phyloP scores from a whole-genome alignment of 2,329 filamentous ascomycete species.

The Pestalotiopsis sp. region DNA sequence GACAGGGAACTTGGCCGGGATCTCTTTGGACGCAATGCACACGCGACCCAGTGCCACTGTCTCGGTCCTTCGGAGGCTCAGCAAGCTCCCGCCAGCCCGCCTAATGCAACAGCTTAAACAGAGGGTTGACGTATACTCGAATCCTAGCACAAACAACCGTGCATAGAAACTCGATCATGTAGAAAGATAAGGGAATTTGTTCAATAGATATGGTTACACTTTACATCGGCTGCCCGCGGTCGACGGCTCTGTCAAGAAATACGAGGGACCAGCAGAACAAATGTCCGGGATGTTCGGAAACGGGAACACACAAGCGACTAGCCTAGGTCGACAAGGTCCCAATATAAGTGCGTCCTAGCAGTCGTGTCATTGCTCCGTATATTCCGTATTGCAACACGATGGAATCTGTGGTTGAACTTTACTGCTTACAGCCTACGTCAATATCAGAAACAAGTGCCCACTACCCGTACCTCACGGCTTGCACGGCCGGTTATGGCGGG shows the following conservation, averaged over 20 bases:
- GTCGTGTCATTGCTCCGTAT: too few species aligned
- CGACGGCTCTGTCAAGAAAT: too few species aligned
- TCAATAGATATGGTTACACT: too few species aligned
- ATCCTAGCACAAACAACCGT: neutral
- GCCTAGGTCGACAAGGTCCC: too few species aligned
- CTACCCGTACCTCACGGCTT: neutral
- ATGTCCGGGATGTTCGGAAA: too few species aligned
- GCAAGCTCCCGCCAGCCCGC: neutral
- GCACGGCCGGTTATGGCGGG: neutral
- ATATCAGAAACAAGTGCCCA: neutral
- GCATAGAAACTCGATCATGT: neutral
- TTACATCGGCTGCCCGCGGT: too few species aligned
- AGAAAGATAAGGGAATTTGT: too few species aligned
- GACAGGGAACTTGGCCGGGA: slow-evolving; percentile 5
- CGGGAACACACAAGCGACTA: too few species aligned
- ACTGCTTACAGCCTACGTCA: neutral
- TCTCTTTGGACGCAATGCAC: neutral
- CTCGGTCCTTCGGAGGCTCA: neutral
- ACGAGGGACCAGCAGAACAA: too few species aligned
- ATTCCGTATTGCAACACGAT: neutral
- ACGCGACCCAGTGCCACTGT: slow-evolving; percentile 2
- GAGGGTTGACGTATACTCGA: neutral
- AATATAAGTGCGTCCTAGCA: too few species aligned
- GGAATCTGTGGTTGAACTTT: neutral
- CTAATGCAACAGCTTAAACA: neutral